These are phyloP conservation scores for Exophiala xenobiotica DNA, from an alignment of 2,329 filamentous ascomycete genomes.

Conservation along the genomic window DNA sequence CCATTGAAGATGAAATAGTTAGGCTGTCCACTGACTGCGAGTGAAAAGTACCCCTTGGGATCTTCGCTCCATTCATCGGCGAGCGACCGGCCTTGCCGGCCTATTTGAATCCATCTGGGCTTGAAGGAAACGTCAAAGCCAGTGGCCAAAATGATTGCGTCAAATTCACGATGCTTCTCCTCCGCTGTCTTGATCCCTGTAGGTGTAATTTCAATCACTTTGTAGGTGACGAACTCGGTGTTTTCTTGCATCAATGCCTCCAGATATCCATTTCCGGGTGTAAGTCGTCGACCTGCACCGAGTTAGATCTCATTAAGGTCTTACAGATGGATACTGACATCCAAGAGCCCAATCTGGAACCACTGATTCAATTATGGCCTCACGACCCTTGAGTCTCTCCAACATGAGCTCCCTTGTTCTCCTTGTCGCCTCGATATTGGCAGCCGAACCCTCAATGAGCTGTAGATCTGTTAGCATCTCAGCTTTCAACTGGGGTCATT, in stretches of 20 bases:
- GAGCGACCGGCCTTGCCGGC: constrained; percentile 29
- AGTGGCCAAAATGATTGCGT: constrained; percentile 39
- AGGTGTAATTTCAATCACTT: constrained; percentile 5
- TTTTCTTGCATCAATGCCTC: constrained; percentile 26
- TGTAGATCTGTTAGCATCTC: constrained; percentile 22
- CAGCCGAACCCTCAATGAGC: constrained; percentile 12
- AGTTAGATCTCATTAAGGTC: constrained; percentile 27
- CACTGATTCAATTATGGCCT: constrained; percentile 37
- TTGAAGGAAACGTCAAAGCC: constrained; percentile 39
- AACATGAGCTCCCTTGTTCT: constrained; percentile 19
- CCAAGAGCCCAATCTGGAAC: constrained; percentile 35
- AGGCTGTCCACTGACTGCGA: constrained; percentile 31
- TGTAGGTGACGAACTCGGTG: constrained; percentile 7
- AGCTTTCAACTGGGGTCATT: constrained; percentile 28
- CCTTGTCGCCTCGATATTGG: constrained; percentile 8
- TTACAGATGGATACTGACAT: constrained; percentile 20
- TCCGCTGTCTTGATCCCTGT: constrained; percentile 27
- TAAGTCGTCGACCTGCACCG: constrained; percentile 39
- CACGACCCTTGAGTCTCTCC: constrained; percentile 28
- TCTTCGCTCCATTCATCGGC: constrained; percentile 31
- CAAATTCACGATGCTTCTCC: constrained; percentile 35
- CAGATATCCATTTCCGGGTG: constrained; percentile 45
- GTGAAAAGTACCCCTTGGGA: constrained; percentile 33
- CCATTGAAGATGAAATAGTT: constrained; percentile 35
- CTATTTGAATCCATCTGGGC: constrained; percentile 36